Conservation (phyloP, 1,139 yeast species). For the Yamadazyma atmosphaerica region DNA sequence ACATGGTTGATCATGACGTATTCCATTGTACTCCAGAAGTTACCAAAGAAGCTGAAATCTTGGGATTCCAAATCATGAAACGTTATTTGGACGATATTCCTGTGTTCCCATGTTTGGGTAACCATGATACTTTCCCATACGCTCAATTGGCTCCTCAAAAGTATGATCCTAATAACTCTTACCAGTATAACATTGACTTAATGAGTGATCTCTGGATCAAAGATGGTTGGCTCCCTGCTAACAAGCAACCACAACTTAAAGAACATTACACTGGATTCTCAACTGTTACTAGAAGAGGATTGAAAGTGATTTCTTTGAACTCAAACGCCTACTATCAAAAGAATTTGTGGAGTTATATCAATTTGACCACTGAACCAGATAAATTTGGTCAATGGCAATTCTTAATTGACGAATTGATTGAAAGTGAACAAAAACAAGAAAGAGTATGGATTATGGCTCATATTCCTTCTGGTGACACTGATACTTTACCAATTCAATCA, state of each 20-base stretch:
- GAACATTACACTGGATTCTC: slow-evolving; percentile 65
- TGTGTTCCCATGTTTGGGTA: slow-evolving; percentile 66
- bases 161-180: slow-evolving; percentile 42
- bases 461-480: slow-evolving; percentile 56
- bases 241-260: slow-evolving; percentile 20
- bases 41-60: slow-evolving; percentile 54
- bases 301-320: slow-evolving; percentile 64
- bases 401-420: slow-evolving; percentile 59
- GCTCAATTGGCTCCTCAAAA: slow-evolving; percentile 61
- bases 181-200: slow-evolving; percentile 60
- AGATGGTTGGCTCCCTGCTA: slow-evolving; percentile 38
- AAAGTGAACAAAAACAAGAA: slow-evolving; percentile 55
- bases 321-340: slow-evolving; percentile 66
- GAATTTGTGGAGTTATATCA: slow-evolving; percentile 64
- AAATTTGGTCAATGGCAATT: slow-evolving; percentile 65
- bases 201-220: slow-evolving; percentile 59
- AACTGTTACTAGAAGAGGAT: slow-evolving; percentile 53
- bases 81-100: slow-evolving; percentile 54
- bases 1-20: slow-evolving; percentile 63
- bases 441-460: slow-evolving; percentile 75
- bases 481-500: slow-evolving; percentile 64
- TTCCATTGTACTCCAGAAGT: slow-evolving; percentile 45
- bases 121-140: slow-evolving; percentile 74
- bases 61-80: slow-evolving; percentile 54
- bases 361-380: slow-evolving; percentile 54